Evolutionary conservation across 257 asterid genomes (phyloP).

Genomic region (Jaltomata sinuosa): DNA sequence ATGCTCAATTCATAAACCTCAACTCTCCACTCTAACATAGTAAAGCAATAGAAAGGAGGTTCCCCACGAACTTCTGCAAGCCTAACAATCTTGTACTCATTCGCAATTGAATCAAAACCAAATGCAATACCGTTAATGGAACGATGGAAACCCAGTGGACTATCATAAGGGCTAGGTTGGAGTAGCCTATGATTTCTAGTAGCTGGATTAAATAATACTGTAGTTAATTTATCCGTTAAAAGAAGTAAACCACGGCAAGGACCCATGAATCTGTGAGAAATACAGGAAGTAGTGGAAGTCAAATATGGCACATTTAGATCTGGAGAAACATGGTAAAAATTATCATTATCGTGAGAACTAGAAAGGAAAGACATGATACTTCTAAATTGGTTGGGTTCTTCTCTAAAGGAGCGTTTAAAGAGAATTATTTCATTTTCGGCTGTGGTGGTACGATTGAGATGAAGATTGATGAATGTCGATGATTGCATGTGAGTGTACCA

Average conservation of each 20-base stretch:
- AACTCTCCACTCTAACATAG: background rate
- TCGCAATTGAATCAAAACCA: background rate
- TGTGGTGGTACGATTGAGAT: background rate
- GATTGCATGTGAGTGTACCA: background rate
- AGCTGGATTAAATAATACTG: background rate
- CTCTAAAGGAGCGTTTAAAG: background rate
- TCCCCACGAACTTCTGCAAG: background rate
- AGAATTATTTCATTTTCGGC: background rate
- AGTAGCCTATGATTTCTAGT: background rate
- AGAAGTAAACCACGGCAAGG: background rate
- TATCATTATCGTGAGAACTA: background rate
- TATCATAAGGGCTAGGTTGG: background rate
- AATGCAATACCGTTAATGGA: background rate
- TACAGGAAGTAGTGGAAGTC: background rate
- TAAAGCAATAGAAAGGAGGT: background rate
- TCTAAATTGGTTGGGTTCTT: background rate
- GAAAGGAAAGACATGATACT: background rate
- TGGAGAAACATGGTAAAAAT: background rate
- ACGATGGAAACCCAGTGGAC: background rate
- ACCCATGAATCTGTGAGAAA: background rate
- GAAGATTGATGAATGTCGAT: background rate
- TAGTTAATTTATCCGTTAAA: background rate
- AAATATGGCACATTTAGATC: background rate
- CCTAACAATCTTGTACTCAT: slow-evolving; percentile 2
- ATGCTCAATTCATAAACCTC: background rate